Evolutionary conservation across 257 asterid species (phyloP).

Genomic region (Linderniella brevidens): DNA sequence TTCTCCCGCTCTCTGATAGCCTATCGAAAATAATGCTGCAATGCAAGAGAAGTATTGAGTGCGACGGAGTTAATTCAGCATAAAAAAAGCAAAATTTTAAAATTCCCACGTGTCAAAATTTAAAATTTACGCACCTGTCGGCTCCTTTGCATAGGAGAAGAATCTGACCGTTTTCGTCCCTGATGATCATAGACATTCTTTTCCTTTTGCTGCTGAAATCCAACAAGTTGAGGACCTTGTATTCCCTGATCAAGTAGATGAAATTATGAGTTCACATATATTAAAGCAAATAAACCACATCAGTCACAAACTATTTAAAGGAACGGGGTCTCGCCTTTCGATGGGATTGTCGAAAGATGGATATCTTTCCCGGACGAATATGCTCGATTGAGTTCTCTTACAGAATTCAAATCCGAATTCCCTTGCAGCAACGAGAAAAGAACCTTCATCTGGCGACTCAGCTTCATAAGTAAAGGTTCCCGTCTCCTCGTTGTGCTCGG

Average conservation of each 20-base stretch:
- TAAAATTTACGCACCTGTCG: slow-evolving; percentile 1
- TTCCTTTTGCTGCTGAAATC: slow-evolving; percentile 67
- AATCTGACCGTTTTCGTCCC: slow-evolving; percentile 36
- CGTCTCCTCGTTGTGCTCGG: slow-evolving; percentile 67
- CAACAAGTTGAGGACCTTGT: slow-evolving; percentile 82
- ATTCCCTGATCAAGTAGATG: slow-evolving; percentile 48
- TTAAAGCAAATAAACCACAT: slow-evolving; percentile 5
- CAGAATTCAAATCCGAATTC: slow-evolving; percentile 77
- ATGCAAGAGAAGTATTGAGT: slow-evolving; percentile 3
- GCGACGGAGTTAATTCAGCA: no score
- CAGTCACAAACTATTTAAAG: not conserved
- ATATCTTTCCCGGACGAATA: slow-evolving; percentile 64
- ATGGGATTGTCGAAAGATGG: slow-evolving; percentile 26
- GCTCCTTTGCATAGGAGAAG: slow-evolving; percentile 9
- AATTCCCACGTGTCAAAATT: not conserved
- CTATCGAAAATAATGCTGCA: slow-evolving; percentile 91
- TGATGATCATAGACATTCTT: slow-evolving; percentile 14
- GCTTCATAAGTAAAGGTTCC: slow-evolving; percentile 71
- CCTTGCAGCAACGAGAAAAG: slow-evolving; percentile 7
- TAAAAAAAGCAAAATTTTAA: not conserved
- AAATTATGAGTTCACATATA: slow-evolving; percentile 8
- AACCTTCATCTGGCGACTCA: slow-evolving; percentile 52
- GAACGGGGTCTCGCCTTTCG: slow-evolving; percentile 2
- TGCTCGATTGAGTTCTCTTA: slow-evolving; percentile 79
- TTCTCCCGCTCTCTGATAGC: slow-evolving; percentile 53